Base-by-base conservation (phyloP, 345 rosid genomes). In the Moricandia arvensis region DNA sequence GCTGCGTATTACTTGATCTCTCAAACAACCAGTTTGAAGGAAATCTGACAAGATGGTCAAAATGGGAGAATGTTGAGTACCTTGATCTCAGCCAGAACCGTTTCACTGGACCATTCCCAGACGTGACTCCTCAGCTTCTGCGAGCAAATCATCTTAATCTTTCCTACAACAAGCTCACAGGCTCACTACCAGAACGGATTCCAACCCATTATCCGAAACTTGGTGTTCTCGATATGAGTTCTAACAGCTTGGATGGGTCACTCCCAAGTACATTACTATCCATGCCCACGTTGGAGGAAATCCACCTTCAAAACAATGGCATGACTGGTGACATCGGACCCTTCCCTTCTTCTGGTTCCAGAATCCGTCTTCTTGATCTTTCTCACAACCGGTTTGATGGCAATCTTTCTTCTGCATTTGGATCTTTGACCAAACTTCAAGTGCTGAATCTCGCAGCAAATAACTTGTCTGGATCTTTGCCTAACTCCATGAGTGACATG, bases 31-130 rank as follows among this genome's bases (percentile, higher is more conserved):
- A 80, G 64, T 82, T 95, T 66, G 88, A 85, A 80, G 97, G 99
- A 65, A 95, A 90, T 72, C 80, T 95, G 31, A 82, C 93, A 21
- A 81, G 89, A 82, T 87, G 88, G 68, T 71, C 78, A 59, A 90
- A 88, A 70, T 95, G 99, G 97, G 97, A 87, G 17, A 82, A 84
- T 76, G 74, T 95, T 38, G 93, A 91, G 58, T 88, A 86, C 67
- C 90, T 95, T 74, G 99, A 95, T 87, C 91, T 95, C 75, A 95
- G 99, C 84, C 85, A 43, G 71, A 95, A 95, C 77, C 87, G 13
- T 69, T 81, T 95, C 82, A 80, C 82, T 7, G 99, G 99, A 53
- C 13, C 84, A n/a, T 84, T 91, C 62, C 97, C 99, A 12, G 97
- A 90, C 72, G 82, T 75, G 37, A 77, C 89, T 34, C 87, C 92